Evolutionary conservation across 148 eudicot genomes (phyloP), one percentile per base, ranked within the genome.

Genomic region (Vaccinium vitisidaea): DNA sequence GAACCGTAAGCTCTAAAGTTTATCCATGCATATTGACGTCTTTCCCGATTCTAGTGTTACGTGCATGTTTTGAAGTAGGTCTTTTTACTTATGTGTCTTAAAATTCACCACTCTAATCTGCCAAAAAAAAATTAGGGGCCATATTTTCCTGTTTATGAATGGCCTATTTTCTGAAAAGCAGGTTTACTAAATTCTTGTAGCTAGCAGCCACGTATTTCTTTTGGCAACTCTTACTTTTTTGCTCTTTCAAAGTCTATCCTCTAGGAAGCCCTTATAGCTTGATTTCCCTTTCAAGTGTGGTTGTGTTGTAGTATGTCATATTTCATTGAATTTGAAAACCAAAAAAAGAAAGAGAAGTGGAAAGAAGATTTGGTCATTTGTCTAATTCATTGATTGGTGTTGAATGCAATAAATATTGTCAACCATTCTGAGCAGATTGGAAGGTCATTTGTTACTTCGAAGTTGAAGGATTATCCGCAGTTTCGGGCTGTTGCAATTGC

Each of bases 401-500:
- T 46, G 54, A 19, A 25, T 75, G 85, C 53, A 81, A n/a, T 54
- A 11, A 39, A 71, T 83, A 65, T 84, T 27, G 46, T 78, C 21
- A 46, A 65, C 43, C 71, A 48, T 59, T 84, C 43, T 85, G 25
- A 84, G 65, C 93, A 96, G 99, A 94, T 96, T 88, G 99, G 95
- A 58, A 93, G 94, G 88, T 90, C 99, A 74, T 96, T 65, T 89
- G 95, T 96, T 75, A 85, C 92, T 84, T 89, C 98, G 77, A 96
- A 92, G 90, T 84, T 94, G 55, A 91, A 89, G 89, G 95, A 96
- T 87, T 96, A 94, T 86, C 98, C 99, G 53, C 91, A 94, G 90
- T 96, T 96, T 84, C 93, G 85, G 67, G 99, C 98, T 78, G 94
- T 96, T 90, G 94, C 94, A 78, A 88, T 94, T 90, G 99, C 98